Conservation (phyloP, 2,329 filamentous ascomycete genomes). For the Trichoderma endophyticum region DNA sequence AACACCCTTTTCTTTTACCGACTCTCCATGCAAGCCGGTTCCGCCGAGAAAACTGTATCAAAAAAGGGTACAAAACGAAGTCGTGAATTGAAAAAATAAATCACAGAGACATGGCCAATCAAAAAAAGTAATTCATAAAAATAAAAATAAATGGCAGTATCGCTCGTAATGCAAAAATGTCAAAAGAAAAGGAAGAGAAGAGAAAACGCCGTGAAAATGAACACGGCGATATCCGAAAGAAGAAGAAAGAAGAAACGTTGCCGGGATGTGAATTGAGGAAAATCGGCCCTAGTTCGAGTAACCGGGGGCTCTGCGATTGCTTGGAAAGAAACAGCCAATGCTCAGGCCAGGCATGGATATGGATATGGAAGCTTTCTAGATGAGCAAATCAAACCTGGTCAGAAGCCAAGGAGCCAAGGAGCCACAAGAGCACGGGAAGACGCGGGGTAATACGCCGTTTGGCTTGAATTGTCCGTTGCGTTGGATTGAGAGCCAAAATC, state of each 20-base stretch:
- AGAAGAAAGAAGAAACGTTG: background rate
- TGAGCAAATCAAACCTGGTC: background rate
- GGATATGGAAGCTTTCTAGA: slow-evolving; percentile 8
- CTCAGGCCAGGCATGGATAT: background rate
- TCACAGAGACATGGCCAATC: background rate
- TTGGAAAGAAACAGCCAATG: background rate
- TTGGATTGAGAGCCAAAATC: background rate
- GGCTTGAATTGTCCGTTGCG: background rate
- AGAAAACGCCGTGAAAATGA: background rate
- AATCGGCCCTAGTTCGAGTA: background rate
- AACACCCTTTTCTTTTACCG: background rate
- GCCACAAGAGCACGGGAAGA: background rate
- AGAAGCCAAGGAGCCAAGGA: background rate
- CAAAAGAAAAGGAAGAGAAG: background rate
- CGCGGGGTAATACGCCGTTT: slow-evolving; percentile 13
- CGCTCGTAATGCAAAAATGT: background rate
- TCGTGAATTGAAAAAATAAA: background rate
- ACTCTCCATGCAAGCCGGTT: background rate
- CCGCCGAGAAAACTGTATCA: background rate
- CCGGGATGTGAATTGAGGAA: background rate
- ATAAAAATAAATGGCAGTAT: background rate
- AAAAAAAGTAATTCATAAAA: background rate
- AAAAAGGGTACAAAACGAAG: background rate
- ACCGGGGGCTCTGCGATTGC: slow-evolving; percentile 6
- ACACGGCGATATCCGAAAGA: background rate